Percentiles rank a stretch among this genome's conserved stretches.
These are phyloP conservation scores for Huntiella abstrusa DNA, from an alignment of 2,329 filamentous ascomycete genomes.

Conservation along the genomic window DNA sequence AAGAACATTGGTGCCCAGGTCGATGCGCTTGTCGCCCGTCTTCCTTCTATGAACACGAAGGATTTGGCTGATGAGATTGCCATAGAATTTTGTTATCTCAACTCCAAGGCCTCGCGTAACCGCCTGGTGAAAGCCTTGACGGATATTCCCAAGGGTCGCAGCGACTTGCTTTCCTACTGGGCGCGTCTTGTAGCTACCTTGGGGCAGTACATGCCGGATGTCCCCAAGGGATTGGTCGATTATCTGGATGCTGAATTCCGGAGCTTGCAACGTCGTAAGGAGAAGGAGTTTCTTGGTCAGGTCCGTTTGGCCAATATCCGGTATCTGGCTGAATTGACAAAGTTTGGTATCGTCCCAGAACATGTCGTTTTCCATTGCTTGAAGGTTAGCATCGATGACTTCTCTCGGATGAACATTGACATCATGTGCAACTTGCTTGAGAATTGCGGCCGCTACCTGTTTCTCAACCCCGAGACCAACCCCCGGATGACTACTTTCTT, in stretches of 20 bases:
- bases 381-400: conserved; percentile 93
- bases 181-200: conserved; percentile 85
- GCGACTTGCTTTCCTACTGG: conserved; percentile 78
- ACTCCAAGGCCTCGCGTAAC: conserved; percentile 94
- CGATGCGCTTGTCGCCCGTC: conserved; percentile 65
- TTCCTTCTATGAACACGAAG: conserved; percentile 85
- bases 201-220: conserved; percentile 81
- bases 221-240: conserved; percentile 78
- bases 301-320: conserved; percentile 87
- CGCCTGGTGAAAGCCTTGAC: conserved; percentile 81
- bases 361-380: conserved; percentile 98
- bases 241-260: conserved; percentile 94
- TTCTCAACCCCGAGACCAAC: conserved; percentile 81
- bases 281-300: conserved; percentile 91
- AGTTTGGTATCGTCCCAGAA: conserved; percentile 93
- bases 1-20: conserved; percentile 96
- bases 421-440: conserved; percentile 92
- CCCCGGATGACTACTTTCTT: conserved; percentile 87
- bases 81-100: conserved; percentile 93
- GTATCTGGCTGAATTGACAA: conserved; percentile 93
- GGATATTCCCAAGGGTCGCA: conserved; percentile 84
- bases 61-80: conserved; percentile 83
- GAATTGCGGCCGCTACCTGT: conserved; percentile 84
- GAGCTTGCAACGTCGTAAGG: conserved; percentile 87
- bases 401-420: conserved; percentile 97